Percentiles rank a stretch among this genome's conserved stretches.
Conservation (phyloP, 139 green algal species). For the Zygnema circumcarinatum region DNA sequence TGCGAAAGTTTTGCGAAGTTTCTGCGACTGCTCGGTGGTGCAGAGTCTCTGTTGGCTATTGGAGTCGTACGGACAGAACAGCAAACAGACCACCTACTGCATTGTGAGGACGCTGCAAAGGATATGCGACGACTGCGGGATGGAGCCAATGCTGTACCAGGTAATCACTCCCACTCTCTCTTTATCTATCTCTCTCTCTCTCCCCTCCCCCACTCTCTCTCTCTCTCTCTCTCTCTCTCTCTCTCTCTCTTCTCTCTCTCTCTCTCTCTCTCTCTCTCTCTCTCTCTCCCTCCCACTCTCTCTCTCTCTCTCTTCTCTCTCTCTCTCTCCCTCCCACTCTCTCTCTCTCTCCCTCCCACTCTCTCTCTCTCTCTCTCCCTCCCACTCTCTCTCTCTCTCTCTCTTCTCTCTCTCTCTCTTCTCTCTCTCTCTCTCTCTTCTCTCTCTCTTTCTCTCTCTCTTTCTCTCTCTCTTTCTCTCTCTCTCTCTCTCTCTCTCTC, state of each 20-base stretch:
- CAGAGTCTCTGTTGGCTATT: conserved; percentile 5
- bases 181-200: no score
- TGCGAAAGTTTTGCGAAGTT: background rate
- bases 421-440: conserved; percentile 13
- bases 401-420: background rate
- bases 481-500: conserved; percentile 10
- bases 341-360: background rate
- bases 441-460: background rate
- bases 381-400: background rate
- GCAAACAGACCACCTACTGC: background rate
- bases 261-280: background rate
- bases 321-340: background rate
- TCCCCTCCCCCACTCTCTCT: no score
- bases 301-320: background rate
- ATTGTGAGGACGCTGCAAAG: conserved; percentile 19
- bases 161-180: background rate
- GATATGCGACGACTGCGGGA: background rate
- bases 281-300: background rate
- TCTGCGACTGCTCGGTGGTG: conserved; percentile 11
- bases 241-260: background rate
- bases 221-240: background rate
- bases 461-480: conserved; percentile 9
- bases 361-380: background rate
- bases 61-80: background rate
- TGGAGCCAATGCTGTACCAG: conserved; percentile 45